A percentile compares a stretch with the other conserved stretches of the same genome.
Conservation (phyloP, 768 basidiomycete species). For the Hemileccinum rubropunctum region DNA sequence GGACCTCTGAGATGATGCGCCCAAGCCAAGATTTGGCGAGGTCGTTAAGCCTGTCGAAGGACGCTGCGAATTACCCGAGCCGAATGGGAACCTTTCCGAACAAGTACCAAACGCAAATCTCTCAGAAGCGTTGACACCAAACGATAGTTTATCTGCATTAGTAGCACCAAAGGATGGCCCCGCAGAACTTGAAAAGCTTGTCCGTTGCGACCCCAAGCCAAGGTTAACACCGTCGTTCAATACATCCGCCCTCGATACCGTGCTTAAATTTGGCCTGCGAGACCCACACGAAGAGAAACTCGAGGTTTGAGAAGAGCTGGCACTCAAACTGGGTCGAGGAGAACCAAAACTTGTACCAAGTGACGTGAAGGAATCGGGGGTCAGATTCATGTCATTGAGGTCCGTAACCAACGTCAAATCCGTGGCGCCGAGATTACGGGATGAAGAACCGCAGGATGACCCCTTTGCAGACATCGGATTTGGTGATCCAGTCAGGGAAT, state of each 20-base stretch:
- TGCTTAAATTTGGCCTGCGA: slow-evolving; percentile 21
- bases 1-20: slow-evolving; percentile 13
- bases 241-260: slow-evolving; percentile 17
- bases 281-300: slow-evolving; percentile 25
- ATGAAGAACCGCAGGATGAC: slow-evolving; percentile 22
- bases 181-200: slow-evolving; percentile 20
- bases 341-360: slow-evolving; percentile 26
- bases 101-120: slow-evolving; percentile 14
- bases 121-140: slow-evolving; percentile 16
- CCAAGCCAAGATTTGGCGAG: slow-evolving; percentile 7
- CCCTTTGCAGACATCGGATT: slow-evolving; percentile 21
- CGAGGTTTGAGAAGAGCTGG: slow-evolving; percentile 28
- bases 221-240: slow-evolving; percentile 15
- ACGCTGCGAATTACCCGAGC: slow-evolving; percentile 11
- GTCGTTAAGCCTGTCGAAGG: slow-evolving; percentile 1
- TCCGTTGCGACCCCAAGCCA: slow-evolving; percentile 19
- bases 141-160: slow-evolving; percentile 16
- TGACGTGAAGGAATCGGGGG: slow-evolving; percentile 28
- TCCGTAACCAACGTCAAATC: slow-evolving; percentile 26
- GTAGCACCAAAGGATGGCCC: slow-evolving; percentile 17
- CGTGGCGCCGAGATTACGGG: slow-evolving; percentile 15
- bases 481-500: slow-evolving; percentile 30
- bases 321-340: slow-evolving; percentile 24
- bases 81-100: slow-evolving; percentile 15
- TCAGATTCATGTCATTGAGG: slow-evolving; percentile 20